phyloP scores from a whole-genome alignment of 2,329 filamentous ascomycete species.

The Claviceps fusiformis region DNA sequence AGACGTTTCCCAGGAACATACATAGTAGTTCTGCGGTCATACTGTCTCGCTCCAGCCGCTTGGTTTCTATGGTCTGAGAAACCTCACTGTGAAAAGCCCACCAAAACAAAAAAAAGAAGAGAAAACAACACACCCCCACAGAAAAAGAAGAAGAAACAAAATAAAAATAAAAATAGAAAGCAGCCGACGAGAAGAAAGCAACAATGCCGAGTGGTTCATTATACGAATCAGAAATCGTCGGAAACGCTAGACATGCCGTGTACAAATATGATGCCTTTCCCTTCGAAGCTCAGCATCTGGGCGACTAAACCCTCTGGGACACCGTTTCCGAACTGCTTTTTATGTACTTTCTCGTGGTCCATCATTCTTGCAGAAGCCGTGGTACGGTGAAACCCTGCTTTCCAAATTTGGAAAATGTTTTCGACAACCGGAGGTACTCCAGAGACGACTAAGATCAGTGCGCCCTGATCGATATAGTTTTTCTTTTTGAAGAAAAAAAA shows the following conservation, averaged over 20 bases:
- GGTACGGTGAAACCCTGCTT: neutral
- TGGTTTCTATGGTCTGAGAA: constrained; percentile 1
- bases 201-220: neutral
- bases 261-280: constrained; percentile 8
- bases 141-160: neutral
- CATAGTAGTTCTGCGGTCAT: neutral
- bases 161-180: neutral
- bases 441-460: neutral
- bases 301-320: too few species aligned
- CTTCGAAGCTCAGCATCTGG: too few species aligned
- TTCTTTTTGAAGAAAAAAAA: too few species aligned
- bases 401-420: too few species aligned
- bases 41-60: neutral
- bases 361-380: neutral
- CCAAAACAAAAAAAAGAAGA: neutral
- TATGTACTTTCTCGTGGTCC: too few species aligned
- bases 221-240: neutral
- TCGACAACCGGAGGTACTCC: too few species aligned
- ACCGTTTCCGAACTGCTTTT: too few species aligned
- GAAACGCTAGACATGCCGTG: constrained; percentile 11
- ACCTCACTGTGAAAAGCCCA: neutral
- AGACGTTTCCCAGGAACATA: neutral
- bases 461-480: neutral
- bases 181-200: neutral
- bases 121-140: neutral